Conservation (phyloP, 2,329 filamentous ascomycete species). For the Penicillium sp. region DNA sequence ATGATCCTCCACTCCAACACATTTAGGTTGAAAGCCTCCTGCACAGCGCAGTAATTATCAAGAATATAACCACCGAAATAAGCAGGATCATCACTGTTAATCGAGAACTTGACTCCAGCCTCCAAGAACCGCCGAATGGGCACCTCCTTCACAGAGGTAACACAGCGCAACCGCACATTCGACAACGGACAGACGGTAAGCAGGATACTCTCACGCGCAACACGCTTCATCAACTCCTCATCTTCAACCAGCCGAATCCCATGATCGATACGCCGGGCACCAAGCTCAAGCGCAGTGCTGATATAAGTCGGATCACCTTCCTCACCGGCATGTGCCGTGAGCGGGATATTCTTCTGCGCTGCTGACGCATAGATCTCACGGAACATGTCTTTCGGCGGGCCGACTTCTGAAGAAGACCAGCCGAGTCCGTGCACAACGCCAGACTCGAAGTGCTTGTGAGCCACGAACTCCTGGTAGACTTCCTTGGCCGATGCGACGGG, state of each 20-base stretch:
- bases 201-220: conserved; percentile 59
- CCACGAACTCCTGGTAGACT: conserved; percentile 43
- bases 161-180: conserved; percentile 65
- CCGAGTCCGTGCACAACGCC: conserved; percentile 64
- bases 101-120: conserved; percentile 64
- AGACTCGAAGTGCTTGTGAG: conserved; percentile 42
- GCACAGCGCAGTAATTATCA: conserved; percentile 73
- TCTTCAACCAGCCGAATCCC: conserved; percentile 67
- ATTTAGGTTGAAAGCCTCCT: conserved; percentile 66
- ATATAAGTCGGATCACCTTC: conserved; percentile 71
- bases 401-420: conserved; percentile 63
- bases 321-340: conserved; percentile 76
- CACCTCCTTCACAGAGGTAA: conserved; percentile 54
- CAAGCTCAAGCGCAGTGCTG: conserved; percentile 61
- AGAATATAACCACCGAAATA: conserved; percentile 76
- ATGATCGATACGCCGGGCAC: conserved; percentile 70
- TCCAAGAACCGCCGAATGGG: conserved; percentile 65
- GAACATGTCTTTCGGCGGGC: conserved; percentile 60
- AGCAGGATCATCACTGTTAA: conserved; percentile 73
- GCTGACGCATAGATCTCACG: conserved; percentile 60
- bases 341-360: conserved; percentile 52
- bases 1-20: conserved; percentile 68
- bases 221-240: conserved; percentile 55
- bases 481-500: conserved; percentile 58
- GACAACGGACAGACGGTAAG: conserved; percentile 72